Conservation (phyloP, 2,329 filamentous ascomycete genomes). For the Monosporascus cannonballus region DNA sequence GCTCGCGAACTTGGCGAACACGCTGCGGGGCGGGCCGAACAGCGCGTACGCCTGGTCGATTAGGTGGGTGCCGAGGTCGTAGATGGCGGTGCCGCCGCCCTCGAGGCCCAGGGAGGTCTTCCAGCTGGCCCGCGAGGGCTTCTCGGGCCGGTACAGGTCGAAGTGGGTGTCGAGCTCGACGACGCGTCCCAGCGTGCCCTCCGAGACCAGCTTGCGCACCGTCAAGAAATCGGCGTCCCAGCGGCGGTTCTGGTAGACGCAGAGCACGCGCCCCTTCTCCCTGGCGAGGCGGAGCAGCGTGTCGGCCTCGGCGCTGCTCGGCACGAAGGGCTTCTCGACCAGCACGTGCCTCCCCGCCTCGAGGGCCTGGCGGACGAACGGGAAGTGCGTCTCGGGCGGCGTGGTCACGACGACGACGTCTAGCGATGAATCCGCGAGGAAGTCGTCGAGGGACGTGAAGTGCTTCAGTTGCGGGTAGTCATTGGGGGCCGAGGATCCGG, state of each 20-base stretch:
- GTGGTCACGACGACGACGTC: conserved; percentile 68
- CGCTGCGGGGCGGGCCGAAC: conserved; percentile 61
- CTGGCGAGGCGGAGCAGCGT: conserved; percentile 52
- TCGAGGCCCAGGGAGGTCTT: conserved; percentile 55
- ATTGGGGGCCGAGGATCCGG: conserved; percentile 58
- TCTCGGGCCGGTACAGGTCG: conserved; percentile 62
- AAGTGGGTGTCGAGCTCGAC: conserved; percentile 77
- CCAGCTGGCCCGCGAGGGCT: conserved; percentile 50
- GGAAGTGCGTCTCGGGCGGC: conserved; percentile 65
- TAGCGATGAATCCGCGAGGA: conserved; percentile 60
- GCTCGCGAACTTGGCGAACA: conserved; percentile 63
- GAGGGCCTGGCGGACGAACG: conserved; percentile 57
- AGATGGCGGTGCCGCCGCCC: conserved; percentile 62
- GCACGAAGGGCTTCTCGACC: conserved; percentile 79
- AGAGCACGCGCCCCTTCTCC: conserved; percentile 45
- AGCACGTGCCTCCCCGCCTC: conserved; percentile 70
- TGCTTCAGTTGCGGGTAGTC: conserved; percentile 62
- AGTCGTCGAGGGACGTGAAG: conserved; percentile 54
- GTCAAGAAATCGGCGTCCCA: conserved; percentile 76
- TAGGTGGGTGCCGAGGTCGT: conserved; percentile 70
- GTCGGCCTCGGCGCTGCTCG: conserved; percentile 61
- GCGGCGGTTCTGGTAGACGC: conserved; percentile 71
- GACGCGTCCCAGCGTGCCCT: conserved; percentile 60
- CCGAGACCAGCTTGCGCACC: conserved; percentile 53
- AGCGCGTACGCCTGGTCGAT: conserved; percentile 68